Conservation (phyloP, 208 protist species). For the Naegleria gruberi region DNA sequence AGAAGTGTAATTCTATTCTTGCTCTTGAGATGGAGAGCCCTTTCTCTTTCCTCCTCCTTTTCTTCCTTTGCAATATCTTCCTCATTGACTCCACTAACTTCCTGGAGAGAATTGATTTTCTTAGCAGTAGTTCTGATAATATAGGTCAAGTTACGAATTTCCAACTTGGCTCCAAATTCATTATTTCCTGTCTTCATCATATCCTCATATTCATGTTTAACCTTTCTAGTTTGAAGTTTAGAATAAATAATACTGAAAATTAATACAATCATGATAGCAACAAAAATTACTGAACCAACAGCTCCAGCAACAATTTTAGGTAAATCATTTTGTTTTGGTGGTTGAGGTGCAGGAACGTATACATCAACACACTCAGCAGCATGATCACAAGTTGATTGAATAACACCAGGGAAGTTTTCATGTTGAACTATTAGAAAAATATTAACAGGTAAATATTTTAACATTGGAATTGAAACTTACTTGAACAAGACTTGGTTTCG, state of each 20-base stretch:
- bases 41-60: neutral
- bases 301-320: neutral
- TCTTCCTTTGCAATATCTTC: neutral
- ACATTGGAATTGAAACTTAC: neutral
- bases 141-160: neutral
- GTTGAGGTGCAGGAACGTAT: too few relatives aligned
- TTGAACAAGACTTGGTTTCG: neutral
- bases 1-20: neutral
- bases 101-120: neutral
- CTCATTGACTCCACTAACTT: neutral
- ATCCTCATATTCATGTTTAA: neutral
- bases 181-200: neutral
- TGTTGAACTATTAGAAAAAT: neutral
- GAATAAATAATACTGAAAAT: neutral
- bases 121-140: neutral
- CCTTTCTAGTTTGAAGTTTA: too few relatives aligned
- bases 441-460: neutral
- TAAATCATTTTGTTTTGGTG: neutral
- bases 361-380: neutral
- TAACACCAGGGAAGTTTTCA: neutral
- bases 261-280: neutral
- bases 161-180: neutral
- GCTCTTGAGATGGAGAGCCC: neutral
- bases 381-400: neutral
- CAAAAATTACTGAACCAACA: neutral